These are phyloP conservation scores for Cryptococcus sp. DNA, from an alignment of 1,284 basidiomycete genomes.

Conservation along the genomic window DNA sequence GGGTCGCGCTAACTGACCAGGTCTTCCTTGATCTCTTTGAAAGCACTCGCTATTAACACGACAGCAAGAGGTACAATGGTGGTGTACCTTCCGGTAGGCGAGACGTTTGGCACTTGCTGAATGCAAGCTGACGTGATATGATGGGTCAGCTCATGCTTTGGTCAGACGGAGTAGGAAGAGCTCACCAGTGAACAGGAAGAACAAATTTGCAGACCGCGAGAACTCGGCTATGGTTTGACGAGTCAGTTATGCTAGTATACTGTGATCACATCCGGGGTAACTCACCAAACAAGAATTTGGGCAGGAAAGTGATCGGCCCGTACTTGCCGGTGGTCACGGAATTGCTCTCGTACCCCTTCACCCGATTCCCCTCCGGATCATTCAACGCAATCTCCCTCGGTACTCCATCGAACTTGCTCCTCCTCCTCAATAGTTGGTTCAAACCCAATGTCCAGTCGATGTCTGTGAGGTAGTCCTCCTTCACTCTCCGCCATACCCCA, in stretches of 20 bases:
- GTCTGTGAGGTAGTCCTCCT: slow-evolving; percentile 42
- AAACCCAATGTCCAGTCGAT: slow-evolving; percentile 48
- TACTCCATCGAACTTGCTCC: slow-evolving; percentile 45
- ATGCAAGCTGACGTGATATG: slow-evolving; percentile 63
- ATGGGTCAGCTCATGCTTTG: background rate
- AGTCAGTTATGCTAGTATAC: background rate
- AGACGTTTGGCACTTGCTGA: slow-evolving; percentile 96
- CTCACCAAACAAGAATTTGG: slow-evolving; percentile 88
- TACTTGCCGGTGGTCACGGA: slow-evolving; percentile 95
- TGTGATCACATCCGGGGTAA: slow-evolving; percentile 5
- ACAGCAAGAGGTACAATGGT: slow-evolving; percentile 89
- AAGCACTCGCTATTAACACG: slow-evolving; percentile 90
- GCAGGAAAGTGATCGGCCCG: slow-evolving; percentile 80
- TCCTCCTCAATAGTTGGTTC: slow-evolving; percentile 38
- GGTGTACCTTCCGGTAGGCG: slow-evolving; percentile 92
- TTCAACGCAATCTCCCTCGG: slow-evolving; percentile 64
- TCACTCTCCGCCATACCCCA: slow-evolving; percentile 36
- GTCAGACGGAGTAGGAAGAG: background rate
- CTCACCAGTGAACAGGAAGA: slow-evolving; percentile 87
- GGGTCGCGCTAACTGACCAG: slow-evolving; percentile 51
- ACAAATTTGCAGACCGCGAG: slow-evolving; percentile 93
- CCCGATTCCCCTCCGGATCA: slow-evolving; percentile 55
- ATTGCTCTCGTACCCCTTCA: slow-evolving; percentile 69
- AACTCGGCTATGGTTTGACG: slow-evolving; percentile 29
- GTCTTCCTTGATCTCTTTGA: slow-evolving; percentile 96